phyloP scores from a whole-genome alignment of 2,329 filamentous ascomycete genomes.

The Ceratocystis destructans region DNA sequence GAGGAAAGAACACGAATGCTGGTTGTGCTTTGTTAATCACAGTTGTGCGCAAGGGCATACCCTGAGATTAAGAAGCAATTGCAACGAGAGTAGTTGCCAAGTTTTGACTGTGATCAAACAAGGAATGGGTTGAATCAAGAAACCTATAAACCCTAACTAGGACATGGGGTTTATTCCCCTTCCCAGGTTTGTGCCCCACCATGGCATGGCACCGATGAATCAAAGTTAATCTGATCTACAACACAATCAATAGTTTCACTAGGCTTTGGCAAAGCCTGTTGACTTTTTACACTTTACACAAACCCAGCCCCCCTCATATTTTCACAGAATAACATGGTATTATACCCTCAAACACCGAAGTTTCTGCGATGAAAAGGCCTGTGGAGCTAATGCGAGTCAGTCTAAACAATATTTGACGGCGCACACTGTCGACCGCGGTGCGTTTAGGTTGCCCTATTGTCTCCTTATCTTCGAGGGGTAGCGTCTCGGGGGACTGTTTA shows the following conservation, averaged over 20 bases:
- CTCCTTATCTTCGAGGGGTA: background rate
- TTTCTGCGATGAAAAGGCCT: background rate
- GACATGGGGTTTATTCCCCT: background rate
- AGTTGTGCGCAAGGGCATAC: too few species aligned
- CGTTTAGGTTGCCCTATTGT: slow-evolving; percentile 22
- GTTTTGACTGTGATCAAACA: background rate
- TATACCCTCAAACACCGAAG: background rate
- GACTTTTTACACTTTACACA: background rate
- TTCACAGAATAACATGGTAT: slow-evolving; percentile 7
- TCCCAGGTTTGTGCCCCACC: slow-evolving; percentile 6
- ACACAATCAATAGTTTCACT: background rate
- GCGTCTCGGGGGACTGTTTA: background rate
- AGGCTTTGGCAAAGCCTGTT: background rate
- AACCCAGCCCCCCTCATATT: slow-evolving; percentile 5
- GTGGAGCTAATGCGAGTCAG: slow-evolving; percentile 32
- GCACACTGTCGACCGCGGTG: slow-evolving; percentile 78
- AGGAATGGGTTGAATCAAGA: background rate
- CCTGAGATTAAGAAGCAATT: too few species aligned
- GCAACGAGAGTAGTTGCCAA: too few species aligned
- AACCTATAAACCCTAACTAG: background rate
- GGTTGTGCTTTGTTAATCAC: background rate
- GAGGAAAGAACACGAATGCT: background rate
- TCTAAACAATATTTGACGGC: slow-evolving; percentile 97
- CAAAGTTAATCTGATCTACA: slow-evolving; percentile 2
- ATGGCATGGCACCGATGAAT: slow-evolving; percentile 5